Conservation (phyloP, 2,329 filamentous ascomycete genomes). For the Colletotrichum tropicicola region DNA sequence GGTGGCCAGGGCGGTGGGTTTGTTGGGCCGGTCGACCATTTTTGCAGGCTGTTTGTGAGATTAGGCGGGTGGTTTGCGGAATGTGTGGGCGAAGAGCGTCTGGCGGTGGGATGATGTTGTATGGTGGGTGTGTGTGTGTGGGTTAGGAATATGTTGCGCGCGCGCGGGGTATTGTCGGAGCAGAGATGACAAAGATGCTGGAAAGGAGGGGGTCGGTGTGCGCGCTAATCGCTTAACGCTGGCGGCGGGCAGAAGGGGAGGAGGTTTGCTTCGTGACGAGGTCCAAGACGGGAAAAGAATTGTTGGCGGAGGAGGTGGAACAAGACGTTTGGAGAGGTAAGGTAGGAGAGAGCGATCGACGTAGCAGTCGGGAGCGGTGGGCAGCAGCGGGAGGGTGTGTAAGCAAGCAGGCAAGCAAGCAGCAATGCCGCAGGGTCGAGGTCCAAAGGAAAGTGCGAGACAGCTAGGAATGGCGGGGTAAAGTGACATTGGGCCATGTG, state of each 20-base stretch:
- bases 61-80: no score
- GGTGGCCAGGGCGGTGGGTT: constrained; percentile 79
- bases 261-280: not conserved
- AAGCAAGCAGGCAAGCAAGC: not conserved
- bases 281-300: not conserved
- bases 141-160: not conserved
- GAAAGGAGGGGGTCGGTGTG: not conserved
- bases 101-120: constrained; percentile 5
- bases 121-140: not conserved
- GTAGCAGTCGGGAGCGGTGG: constrained; percentile 3
- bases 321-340: not conserved
- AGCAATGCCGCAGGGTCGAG: not conserved
- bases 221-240: not conserved
- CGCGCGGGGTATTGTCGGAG: constrained; percentile 2
- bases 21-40: constrained; percentile 88
- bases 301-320: not conserved
- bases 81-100: no score
- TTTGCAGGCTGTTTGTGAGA: not conserved
- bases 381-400: not conserved
- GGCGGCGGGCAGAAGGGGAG: not conserved
- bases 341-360: not conserved
- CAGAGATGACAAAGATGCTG: not conserved
- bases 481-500: constrained; percentile 11
- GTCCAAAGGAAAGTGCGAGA: not conserved
- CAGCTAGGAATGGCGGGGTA: constrained; percentile 2